Base-by-base conservation (phyloP, 2,329 filamentous ascomycete genomes). In the Curvularia sp. region DNA sequence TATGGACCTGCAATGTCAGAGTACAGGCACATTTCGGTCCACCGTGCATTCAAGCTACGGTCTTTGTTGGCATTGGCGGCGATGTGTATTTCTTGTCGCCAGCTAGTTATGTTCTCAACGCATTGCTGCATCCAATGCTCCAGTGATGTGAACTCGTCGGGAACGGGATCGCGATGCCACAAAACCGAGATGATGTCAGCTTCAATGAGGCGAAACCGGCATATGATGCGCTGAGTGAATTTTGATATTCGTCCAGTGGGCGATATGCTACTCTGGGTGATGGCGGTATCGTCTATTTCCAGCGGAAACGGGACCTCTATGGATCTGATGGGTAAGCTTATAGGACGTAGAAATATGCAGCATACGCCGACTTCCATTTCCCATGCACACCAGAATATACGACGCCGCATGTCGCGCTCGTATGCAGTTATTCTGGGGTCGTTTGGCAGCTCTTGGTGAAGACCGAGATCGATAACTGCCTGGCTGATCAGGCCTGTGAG, bases 301-400 rank as follows among this genome's bases (percentile, higher is more conserved):
- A 71, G 49, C 1, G 74, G 73, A 36, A 73, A 77, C 5, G 62
- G 61, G 18, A 76, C 73, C 9, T 74, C 68, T 38, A 73, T 73
- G 12, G 55, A 59, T 28, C 67, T 65, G 34, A 71, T 71, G 8
- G 73, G 72, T n/a, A 77, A 55, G 39, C 66, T 73, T 9, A 70
- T 69, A 2, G 72, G 73, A 5, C 71, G 70, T 10, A 72, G 42
- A 23, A 76, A 76, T 41, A 74, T 73, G 25, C 67, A 72, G 43
- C 73, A 75, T 1, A 76, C 74, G 7, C 72, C 72, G 15, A 74
- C 71, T 49, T 77, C 74, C 74, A 76, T 76, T 43, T 77, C 74
- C 73, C 73, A 77, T 13, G 73, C 73, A 43, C 70, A 73, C 74
- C 74, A 77, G 25, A 77, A 77, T 38, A 77, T 49, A 15, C 74